phyloP scores from a whole-genome alignment of 2,329 filamentous ascomycete genomes.

The Fusarium lyarnte region DNA sequence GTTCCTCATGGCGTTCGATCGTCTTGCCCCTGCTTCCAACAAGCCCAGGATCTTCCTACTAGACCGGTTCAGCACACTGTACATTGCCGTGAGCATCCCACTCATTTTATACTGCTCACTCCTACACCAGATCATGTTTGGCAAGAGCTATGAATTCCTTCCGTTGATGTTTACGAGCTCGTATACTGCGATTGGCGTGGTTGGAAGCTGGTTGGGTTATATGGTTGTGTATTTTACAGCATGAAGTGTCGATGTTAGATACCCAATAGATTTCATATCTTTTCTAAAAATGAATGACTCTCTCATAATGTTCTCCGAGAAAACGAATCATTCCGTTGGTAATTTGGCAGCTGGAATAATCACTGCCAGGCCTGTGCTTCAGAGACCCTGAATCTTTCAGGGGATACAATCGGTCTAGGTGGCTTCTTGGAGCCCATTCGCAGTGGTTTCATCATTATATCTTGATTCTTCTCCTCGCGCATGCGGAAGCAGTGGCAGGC shows the following conservation, averaged over 20 bases:
- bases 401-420: background rate
- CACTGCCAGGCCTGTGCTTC: background rate
- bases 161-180: constrained; percentile 97
- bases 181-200: constrained; percentile 92
- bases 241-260: constrained; percentile 44
- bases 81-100: constrained; percentile 89
- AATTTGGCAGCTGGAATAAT: background rate
- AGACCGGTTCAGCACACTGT: constrained; percentile 89
- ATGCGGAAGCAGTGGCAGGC: background rate
- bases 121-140: constrained; percentile 84
- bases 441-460: background rate
- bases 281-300: background rate
- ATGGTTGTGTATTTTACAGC: constrained; percentile 87
- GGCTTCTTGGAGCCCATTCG: background rate
- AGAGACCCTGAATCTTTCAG: background rate
- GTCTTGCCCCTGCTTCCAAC: constrained; percentile 83
- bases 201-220: constrained; percentile 95
- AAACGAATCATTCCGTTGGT: background rate
- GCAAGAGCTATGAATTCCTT: constrained; percentile 84
- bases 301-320: background rate
- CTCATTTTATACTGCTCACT: constrained; percentile 89
- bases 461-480: background rate
- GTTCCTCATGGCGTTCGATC: constrained; percentile 88
- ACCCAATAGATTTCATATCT: constrained; percentile 36
- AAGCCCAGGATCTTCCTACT: constrained; percentile 87